Conservation (phyloP, 2,329 filamentous ascomycete species). For the Gyromitra esculenta region DNA sequence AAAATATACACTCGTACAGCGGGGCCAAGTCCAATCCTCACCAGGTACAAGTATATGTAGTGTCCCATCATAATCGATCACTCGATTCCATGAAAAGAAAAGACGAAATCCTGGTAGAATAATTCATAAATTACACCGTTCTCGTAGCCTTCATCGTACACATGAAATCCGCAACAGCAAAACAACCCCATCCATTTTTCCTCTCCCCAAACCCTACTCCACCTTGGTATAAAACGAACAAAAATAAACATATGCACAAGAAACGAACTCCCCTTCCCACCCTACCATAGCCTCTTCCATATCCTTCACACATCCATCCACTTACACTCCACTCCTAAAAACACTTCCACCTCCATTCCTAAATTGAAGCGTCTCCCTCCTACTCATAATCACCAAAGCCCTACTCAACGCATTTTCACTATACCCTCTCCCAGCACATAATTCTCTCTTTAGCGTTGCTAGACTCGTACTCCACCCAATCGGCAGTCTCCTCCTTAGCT, state of each 20-base stretch:
- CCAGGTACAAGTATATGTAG: too few species aligned
- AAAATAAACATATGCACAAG: slow-evolving; percentile 12
- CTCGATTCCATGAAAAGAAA: neutral
- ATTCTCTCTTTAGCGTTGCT: slow-evolving; percentile 84
- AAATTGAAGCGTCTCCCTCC: slow-evolving; percentile 61
- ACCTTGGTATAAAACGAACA: neutral
- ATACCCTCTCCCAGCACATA: slow-evolving; percentile 91
- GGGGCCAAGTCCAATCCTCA: too few species aligned
- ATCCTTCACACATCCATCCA: neutral
- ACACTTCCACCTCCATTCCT: slow-evolving; percentile 65
- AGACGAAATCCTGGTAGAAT: neutral
- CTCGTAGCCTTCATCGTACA: slow-evolving; percentile 7
- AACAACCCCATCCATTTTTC: neutral
- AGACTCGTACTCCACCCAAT: slow-evolving; percentile 96
- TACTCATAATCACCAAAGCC: slow-evolving; percentile 53
- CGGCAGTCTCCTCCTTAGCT: slow-evolving; percentile 84
- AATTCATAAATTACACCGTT: neutral
- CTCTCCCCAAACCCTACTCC: neutral
- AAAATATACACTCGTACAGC: neutral
- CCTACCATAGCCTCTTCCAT: neutral
- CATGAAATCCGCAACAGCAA: slow-evolving; percentile 1
- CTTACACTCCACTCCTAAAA: slow-evolving; percentile 63
- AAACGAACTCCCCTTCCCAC: neutral
- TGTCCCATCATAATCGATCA: neutral
- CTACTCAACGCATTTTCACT: slow-evolving; percentile 77